Evolutionary conservation across 1,284 basidiomycete genomes (phyloP), one percentile per base, ranked within the genome.

Genomic region (Pascua guehoae): DNA sequence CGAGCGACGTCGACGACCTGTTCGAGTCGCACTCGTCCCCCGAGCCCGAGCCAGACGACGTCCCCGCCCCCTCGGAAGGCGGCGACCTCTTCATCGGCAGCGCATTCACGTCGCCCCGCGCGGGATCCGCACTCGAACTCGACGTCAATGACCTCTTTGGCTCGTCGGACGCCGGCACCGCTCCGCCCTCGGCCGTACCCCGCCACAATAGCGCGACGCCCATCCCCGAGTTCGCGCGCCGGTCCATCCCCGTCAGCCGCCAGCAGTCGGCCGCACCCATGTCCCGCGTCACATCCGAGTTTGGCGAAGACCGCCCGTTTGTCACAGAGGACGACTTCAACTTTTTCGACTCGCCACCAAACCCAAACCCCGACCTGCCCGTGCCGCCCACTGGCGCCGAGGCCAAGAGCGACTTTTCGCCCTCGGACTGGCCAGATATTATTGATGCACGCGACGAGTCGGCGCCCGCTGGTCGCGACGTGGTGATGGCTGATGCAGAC

Each of bases 291-390:
- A 32, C 24, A 7, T 32, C 24, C 24, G 24, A 32, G 24, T 32
- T 32, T 32, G 24, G 24, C 24, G 24, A 32, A 3, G 24, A 24
- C 12, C 49, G 41, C 24, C 24, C 24, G 24, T 32, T 32, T 41
- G 45, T 75, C 45, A 75, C 73, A 7, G 73, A 74, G 52, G 73
- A 74, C 57, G 73, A 75, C 53, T 75, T 75, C 58, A 68, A 67
- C 32, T 75, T 75, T 54, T 72, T 75, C 58, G 73, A 75, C 61
- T 72, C 71, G 18, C 71, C 72, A 12, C 47, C 50, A 14, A 48
- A 58, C n/a, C 46, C 12, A 52, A 53, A 46, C 57, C 49, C 36
- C 49, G 39, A 45, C 17, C 37, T 41, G 32, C 38, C 54, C 2
- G 18, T 17, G 37, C 38, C 41, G 15, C 41, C 48, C 7, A 17